Base-by-base conservation (phyloP, 2,329 filamentous ascomycete genomes). In the Ophiostoma montium region DNA sequence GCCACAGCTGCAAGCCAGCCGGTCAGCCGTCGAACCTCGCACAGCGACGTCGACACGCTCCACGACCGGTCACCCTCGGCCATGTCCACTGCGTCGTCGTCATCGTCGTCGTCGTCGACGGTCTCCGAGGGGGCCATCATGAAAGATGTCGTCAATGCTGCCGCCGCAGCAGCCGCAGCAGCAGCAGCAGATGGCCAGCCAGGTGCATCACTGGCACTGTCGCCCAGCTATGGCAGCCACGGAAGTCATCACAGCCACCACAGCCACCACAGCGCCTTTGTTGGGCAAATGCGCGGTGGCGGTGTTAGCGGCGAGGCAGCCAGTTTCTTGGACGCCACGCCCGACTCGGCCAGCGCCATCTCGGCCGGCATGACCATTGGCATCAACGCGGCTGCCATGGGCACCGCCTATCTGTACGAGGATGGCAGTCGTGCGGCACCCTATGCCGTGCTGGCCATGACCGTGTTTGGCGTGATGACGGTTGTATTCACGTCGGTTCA, bases 371-470 rank as follows among this genome's bases (percentile, higher is more conserved):
- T 74, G 33, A 66, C 72, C 0, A 66, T 77, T 45, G 75, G 75
- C 3, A 70, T 78, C 62, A 79, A 78, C 54, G 73, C 73, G 1
- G 74, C 74, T 0, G 75, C 75, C 3, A 76, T 79, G 73, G 75
- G 75, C 2, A 75, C 75, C 0, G 68, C 75, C 0, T 73, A 75
- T 52, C 63, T 78, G 13, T 76, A 78, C 50, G 73, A 77, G 59
- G 67, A 66, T 8, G 65, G 64, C 48, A 75, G 70, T 53, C 67
- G 65, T 1, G 71, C 74, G 3, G 72, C 73, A 2, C 73, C 75
- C 0, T 77, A 77, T 54, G 71, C 75, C 2, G 72, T 71, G 2
- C 60, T 79, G 15, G 67, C 74, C 1, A 78, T 78, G 75, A 75
- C 74, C 7, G 62, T 74, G 5, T 74, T 77, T 55, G 74, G 75